Base-by-base conservation (phyloP, 768 basidiomycete species). In the Trametes sanguinea region DNA sequence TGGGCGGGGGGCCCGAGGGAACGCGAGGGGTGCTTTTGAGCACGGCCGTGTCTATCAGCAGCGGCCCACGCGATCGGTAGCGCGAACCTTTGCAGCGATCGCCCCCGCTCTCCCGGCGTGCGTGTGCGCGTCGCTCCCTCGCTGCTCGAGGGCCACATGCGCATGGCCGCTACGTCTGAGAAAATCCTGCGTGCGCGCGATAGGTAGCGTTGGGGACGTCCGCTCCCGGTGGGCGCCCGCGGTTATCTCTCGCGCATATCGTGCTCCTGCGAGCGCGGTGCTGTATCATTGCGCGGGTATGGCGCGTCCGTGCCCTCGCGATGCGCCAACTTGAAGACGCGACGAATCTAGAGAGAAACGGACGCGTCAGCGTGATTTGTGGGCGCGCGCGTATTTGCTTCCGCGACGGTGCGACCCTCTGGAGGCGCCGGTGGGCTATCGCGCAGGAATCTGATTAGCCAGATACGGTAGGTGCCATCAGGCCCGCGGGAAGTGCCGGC, bases 21-120 rank as follows among this genome's bases (percentile, higher is more conserved):
- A 65, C 43, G 46, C 51, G 60, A 40, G 40, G 57, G 53, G 57
- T 65, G 64, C 43, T 59, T 65, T 61, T 62, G 64, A 65, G 57
- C 64, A 59, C 64, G 59, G 51, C 64, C 64, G 64, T 65, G 64
- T 65, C 64, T 65, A 65, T 65, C 64, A 65, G 51, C 54, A 46
- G 17, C 52, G 54, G 50, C 64, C 64, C 64, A 53, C 60, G 17
- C 64, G 60, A 65, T 65, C 64, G 64, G 64, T 62, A 62, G 35
- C 61, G 50, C 50, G 56, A 54, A 35, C 40, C 51, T n/a, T 48
- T 51, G 22, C 50, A 37, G 14, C 32, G 51, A 52, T 63, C 62
- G 51, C 51, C 51, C 58, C 40, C 22, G 39, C 51, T n/a, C 39
- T 4, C 3, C 13, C 39, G n/a, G 16, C 29, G 14, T 22, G 46